Percentiles rank a stretch among this genome's conserved stretches.
Conservation (phyloP, 1,284 basidiomycete genomes). For the Rhodotorula glutinis region DNA sequence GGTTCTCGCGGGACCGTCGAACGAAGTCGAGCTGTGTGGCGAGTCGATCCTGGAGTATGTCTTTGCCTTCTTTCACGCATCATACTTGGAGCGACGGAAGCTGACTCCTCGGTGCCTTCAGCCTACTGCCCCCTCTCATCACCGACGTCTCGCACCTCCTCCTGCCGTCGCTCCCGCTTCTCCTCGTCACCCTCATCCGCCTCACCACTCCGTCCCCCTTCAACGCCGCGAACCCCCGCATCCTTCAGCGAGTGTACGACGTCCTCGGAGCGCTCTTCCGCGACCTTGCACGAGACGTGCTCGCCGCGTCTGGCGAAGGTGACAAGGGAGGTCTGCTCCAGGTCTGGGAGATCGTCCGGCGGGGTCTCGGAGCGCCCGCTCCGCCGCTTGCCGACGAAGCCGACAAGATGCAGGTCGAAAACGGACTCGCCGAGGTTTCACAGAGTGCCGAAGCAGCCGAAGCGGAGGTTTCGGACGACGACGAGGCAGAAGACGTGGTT, state of each 20-base stretch:
- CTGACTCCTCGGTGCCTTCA: constrained; percentile 5
- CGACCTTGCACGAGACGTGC: constrained; percentile 39
- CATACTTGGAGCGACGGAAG: neutral
- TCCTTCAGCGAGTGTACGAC: constrained; percentile 41
- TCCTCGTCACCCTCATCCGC: constrained; percentile 32
- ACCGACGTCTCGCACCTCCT: constrained; percentile 40
- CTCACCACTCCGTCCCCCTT: constrained; percentile 33
- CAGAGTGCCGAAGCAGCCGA: neutral
- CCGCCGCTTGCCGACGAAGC: neutral
- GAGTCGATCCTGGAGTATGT: constrained; percentile 39
- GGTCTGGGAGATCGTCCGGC: constrained; percentile 35
- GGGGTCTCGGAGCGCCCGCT: constrained; percentile 25
- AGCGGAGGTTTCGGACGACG: constrained; percentile 1
- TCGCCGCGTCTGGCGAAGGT: constrained; percentile 5
- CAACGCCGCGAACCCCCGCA: constrained; percentile 32
- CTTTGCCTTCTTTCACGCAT: neutral
- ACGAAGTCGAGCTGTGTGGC: constrained; percentile 36
- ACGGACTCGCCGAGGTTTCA: neutral
- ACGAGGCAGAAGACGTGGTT: constrained; percentile 15
- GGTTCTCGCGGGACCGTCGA: constrained; percentile 14
- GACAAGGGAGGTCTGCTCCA: constrained; percentile 22
- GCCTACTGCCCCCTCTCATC: constrained; percentile 43
- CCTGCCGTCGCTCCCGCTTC: constrained; percentile 24
- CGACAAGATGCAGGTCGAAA: constrained; percentile 6
- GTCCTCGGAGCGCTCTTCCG: constrained; percentile 42